A percentile compares a stretch with the other conserved stretches of the same genome.
phyloP scores from a whole-genome alignment of 257 asterid species.

The Capsicum baccatum region DNA sequence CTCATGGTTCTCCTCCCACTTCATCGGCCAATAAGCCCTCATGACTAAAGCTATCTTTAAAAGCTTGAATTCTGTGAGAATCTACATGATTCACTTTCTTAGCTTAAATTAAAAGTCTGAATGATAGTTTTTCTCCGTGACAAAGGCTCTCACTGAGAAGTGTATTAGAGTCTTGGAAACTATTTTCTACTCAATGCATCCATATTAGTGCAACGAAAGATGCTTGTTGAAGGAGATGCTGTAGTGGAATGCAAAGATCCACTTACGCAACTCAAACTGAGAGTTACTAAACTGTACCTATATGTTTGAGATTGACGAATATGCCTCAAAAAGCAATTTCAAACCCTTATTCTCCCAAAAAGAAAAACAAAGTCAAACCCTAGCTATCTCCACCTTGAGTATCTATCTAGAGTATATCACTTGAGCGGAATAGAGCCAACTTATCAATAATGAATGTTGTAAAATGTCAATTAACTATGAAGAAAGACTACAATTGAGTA shows the following conservation, averaged over 20 bases:
- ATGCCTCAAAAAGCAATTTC: constrained; percentile 7
- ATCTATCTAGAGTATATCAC: neutral
- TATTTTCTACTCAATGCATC: constrained; percentile 17
- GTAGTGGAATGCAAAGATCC: neutral
- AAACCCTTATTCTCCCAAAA: neutral
- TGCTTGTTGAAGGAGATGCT: constrained; percentile 8
- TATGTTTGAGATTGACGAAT: constrained; percentile 22
- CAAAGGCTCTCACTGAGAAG: neutral
- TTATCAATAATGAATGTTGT: neutral
- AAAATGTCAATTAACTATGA: neutral
- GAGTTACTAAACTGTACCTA: neutral
- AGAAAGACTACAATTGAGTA: neutral
- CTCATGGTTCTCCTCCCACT: constrained; percentile 1
- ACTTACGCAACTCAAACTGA: constrained; percentile 5
- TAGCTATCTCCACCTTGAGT: neutral
- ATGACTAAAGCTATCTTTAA: neutral
- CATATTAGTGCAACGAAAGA: constrained; percentile 4
- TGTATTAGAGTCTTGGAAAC: constrained; percentile 10
- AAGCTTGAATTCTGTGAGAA: constrained; percentile 5
- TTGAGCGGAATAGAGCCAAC: neutral
- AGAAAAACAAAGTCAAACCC: neutral
- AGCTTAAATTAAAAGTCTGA: neutral
- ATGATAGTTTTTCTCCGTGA: neutral
- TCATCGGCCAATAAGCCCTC: neutral
- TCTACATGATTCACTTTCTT: constrained; percentile 3